phyloP scores from a whole-genome alignment of 495 filamentous ascomycete species.

The Penicillium coprophilum region DNA sequence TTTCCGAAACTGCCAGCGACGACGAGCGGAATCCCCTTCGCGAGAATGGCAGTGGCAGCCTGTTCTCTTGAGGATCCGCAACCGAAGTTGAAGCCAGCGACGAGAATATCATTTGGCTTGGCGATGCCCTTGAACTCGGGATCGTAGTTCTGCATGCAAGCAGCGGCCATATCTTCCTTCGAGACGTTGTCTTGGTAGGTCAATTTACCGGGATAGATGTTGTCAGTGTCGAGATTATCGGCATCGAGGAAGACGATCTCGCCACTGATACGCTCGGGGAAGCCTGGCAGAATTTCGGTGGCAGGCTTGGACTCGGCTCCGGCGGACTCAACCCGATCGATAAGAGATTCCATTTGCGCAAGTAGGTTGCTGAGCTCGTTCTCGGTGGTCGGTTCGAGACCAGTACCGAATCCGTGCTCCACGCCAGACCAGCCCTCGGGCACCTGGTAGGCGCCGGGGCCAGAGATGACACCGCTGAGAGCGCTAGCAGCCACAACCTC shows the following conservation, averaged over 20 bases:
- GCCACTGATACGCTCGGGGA: slow-evolving; percentile 51
- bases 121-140: slow-evolving; percentile 59
- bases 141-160: slow-evolving; percentile 95
- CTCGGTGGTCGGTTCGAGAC: slow-evolving; percentile 60
- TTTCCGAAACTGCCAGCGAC: slow-evolving; percentile 85
- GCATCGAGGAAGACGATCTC: slow-evolving; percentile 56
- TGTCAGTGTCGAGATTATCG: slow-evolving; percentile 54
- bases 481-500: slow-evolving; percentile 92
- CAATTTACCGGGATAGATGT: slow-evolving; percentile 87
- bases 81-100: slow-evolving; percentile 89
- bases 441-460: slow-evolving; percentile 77
- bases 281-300: slow-evolving; percentile 52
- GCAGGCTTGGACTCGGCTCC: slow-evolving; percentile 23
- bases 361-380: slow-evolving; percentile 70
- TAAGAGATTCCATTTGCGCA: slow-evolving; percentile 57
- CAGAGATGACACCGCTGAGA: slow-evolving; percentile 70
- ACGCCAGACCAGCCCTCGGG: slow-evolving; percentile 67
- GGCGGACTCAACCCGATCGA: slow-evolving; percentile 17
- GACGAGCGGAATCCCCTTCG: slow-evolving; percentile 80
- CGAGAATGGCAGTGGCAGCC: slow-evolving; percentile 84
- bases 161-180: slow-evolving; percentile 74
- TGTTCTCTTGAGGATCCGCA: slow-evolving; percentile 82
- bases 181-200: slow-evolving; percentile 88
- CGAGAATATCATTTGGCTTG: slow-evolving; percentile 71
- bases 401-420: slow-evolving; percentile 68